A percentile compares a stretch with the other conserved stretches of the same genome.
phyloP scores from a whole-genome alignment of 768 basidiomycete genomes.

The Fomitopsis pulvina region DNA sequence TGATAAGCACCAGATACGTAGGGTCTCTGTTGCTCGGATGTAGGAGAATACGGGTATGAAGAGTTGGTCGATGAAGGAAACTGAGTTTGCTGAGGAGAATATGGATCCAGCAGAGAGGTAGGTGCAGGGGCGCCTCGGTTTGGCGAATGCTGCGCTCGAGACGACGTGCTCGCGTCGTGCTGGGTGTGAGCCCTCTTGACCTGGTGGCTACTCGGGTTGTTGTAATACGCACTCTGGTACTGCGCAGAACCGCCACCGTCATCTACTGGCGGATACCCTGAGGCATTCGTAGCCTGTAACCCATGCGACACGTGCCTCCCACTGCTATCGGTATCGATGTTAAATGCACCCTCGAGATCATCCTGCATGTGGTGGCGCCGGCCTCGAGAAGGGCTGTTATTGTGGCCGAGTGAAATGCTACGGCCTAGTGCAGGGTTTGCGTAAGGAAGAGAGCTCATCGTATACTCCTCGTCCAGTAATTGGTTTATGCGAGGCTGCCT shows the following conservation, averaged over 20 bases:
- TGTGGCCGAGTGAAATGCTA: slow-evolving; percentile 59
- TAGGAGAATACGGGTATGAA: slow-evolving; percentile 38
- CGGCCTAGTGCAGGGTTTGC: slow-evolving; percentile 53
- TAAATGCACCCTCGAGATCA: slow-evolving; percentile 53
- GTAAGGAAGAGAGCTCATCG: slow-evolving; percentile 40
- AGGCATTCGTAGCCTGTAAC: slow-evolving; percentile 24
- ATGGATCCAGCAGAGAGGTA: slow-evolving; percentile 58
- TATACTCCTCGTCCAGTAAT: slow-evolving; percentile 55
- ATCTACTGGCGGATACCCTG: slow-evolving; percentile 47
- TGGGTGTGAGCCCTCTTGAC: slow-evolving; percentile 51
- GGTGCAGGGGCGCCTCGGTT: slow-evolving; percentile 47
- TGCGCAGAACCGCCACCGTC: slow-evolving; percentile 29
- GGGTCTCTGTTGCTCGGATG: slow-evolving; percentile 34
- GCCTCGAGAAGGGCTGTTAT: slow-evolving; percentile 36
- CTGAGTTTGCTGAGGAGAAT: slow-evolving; percentile 58
- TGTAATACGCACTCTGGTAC: slow-evolving; percentile 58
- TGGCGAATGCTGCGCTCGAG: slow-evolving; percentile 53
- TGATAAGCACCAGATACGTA: slow-evolving; percentile 38
- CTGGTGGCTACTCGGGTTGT: slow-evolving; percentile 37
- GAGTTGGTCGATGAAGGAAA: slow-evolving; percentile 55
- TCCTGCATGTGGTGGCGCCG: slow-evolving; percentile 67
- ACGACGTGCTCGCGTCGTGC: slow-evolving; percentile 43
- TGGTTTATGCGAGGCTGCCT: slow-evolving; percentile 61
- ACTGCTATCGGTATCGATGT: slow-evolving; percentile 29
- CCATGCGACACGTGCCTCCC: slow-evolving; percentile 29